Evolutionary conservation across 129 eudicot genomes (phyloP).

Genomic region (Oenanthe sinensis): DNA sequence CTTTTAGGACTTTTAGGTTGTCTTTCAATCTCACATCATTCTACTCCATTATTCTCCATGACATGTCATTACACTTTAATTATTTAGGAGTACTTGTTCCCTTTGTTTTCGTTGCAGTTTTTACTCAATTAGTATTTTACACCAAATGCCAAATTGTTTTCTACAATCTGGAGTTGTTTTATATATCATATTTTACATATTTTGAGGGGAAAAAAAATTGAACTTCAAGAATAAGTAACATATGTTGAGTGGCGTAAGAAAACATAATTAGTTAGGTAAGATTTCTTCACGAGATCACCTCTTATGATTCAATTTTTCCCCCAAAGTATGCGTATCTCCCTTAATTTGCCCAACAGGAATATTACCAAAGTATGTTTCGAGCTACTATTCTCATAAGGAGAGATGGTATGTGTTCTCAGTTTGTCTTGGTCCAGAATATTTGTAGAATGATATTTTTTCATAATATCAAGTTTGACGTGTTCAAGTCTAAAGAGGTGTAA

Average conservation of each 20-base stretch:
- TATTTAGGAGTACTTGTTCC: not conserved
- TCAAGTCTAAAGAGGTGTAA: constrained; percentile 12
- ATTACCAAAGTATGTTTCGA: constrained; percentile 21
- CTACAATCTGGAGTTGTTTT: not conserved
- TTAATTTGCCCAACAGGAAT: not conserved
- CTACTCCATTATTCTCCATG: not conserved
- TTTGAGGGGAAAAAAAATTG: not conserved
- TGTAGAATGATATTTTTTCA: not conserved
- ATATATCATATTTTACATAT: not conserved
- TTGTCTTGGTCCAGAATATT: not conserved
- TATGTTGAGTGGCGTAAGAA: not conserved
- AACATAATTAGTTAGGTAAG: not conserved
- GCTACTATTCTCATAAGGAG: constrained; percentile 8
- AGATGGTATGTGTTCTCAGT: constrained; percentile 2
- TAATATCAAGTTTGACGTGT: not conserved
- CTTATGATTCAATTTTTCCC: not conserved
- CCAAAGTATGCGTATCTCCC: not conserved
- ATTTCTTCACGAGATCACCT: not conserved
- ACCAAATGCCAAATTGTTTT: not conserved
- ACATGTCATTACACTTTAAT: not conserved
- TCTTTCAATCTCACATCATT: not conserved
- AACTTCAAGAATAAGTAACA: not conserved
- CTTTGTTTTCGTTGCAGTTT: not conserved
- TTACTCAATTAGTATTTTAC: not conserved
- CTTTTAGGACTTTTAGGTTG: not conserved